phyloP scores from a whole-genome alignment of 129 eudicot genomes.

The Helianthus tuberosus region DNA sequence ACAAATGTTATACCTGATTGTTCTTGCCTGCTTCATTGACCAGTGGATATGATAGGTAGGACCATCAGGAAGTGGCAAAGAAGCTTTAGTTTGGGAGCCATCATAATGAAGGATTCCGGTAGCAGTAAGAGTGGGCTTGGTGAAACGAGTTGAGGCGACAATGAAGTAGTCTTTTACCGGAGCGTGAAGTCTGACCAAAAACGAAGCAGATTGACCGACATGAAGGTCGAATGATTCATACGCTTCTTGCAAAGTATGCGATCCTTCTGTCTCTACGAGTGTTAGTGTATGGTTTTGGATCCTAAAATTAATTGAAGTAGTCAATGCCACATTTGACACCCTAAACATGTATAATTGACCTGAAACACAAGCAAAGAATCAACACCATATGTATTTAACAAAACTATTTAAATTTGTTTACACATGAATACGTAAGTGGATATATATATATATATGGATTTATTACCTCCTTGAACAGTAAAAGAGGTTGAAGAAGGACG shows the following conservation, averaged over 20 bases:
- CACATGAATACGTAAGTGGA: neutral
- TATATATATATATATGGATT: neutral
- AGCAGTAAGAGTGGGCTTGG: slow-evolving; percentile 51
- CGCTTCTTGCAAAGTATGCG: slow-evolving; percentile 60
- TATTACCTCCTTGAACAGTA: slow-evolving; percentile 47
- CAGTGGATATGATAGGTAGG: slow-evolving; percentile 72
- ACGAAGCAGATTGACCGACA: slow-evolving; percentile 75
- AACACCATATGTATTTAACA: neutral
- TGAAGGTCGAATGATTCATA: slow-evolving; percentile 87
- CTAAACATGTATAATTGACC: slow-evolving; percentile 68
- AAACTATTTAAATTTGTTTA: neutral
- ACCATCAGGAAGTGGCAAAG: slow-evolving; percentile 57
- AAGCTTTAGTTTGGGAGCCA: slow-evolving; percentile 49
- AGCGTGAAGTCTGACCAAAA: slow-evolving; percentile 56
- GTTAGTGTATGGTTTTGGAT: slow-evolving; percentile 63
- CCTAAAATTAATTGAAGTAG: slow-evolving; percentile 71
- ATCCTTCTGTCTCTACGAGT: slow-evolving; percentile 78
- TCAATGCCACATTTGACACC: slow-evolving; percentile 75
- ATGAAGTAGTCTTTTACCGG: slow-evolving; percentile 59
- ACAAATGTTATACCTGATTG: slow-evolving; percentile 58
- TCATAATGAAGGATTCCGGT: slow-evolving; percentile 58
- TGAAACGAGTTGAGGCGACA: slow-evolving; percentile 80
- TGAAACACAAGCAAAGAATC: slow-evolving; percentile 28
- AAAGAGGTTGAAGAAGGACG: slow-evolving; percentile 32
- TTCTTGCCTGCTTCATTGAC: slow-evolving; percentile 94